A percentile compares a stretch with the other conserved stretches of the same genome.
These are phyloP conservation scores for Apiospora rasikravindrae DNA, from an alignment of 2,329 filamentous ascomycete genomes.

Conservation along the genomic window DNA sequence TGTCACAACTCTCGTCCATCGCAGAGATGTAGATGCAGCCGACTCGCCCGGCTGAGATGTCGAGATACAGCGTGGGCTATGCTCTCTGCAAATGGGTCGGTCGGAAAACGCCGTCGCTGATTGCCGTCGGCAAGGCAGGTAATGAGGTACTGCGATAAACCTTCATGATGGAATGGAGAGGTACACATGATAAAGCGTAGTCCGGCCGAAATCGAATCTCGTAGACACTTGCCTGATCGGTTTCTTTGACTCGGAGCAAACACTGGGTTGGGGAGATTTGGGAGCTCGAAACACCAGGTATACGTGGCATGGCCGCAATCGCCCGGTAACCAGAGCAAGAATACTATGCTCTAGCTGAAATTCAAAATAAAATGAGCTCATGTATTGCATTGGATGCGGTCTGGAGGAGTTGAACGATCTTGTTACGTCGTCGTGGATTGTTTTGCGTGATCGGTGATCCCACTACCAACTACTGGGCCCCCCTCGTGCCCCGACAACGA, in stretches of 20 bases:
- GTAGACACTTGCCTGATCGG: neutral
- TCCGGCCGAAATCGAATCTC: neutral
- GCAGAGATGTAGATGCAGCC: neutral
- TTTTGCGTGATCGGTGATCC: neutral
- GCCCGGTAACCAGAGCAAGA: neutral
- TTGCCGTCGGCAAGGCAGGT: neutral
- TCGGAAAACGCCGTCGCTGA: neutral
- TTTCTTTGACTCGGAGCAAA: neutral
- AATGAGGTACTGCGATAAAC: neutral
- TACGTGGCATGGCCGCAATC: neutral
- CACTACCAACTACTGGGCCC: neutral
- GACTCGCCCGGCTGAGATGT: neutral
- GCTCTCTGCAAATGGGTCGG: neutral
- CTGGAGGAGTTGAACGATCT: neutral
- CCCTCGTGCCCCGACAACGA: neutral
- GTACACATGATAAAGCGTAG: too few species aligned
- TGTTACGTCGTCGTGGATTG: neutral
- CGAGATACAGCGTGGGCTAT: neutral
- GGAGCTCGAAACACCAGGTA: neutral
- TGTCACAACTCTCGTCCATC: neutral
- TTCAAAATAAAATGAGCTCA: neutral
- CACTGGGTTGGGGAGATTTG: neutral
- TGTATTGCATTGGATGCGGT: neutral
- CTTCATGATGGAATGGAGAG: neutral
- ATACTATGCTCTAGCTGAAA: neutral